Percentiles rank a stretch among this genome's conserved stretches.
Evolutionary conservation across 2,329 filamentous ascomycete genomes (phyloP).

Genomic region (Ploettnerulaceae sp.): DNA sequence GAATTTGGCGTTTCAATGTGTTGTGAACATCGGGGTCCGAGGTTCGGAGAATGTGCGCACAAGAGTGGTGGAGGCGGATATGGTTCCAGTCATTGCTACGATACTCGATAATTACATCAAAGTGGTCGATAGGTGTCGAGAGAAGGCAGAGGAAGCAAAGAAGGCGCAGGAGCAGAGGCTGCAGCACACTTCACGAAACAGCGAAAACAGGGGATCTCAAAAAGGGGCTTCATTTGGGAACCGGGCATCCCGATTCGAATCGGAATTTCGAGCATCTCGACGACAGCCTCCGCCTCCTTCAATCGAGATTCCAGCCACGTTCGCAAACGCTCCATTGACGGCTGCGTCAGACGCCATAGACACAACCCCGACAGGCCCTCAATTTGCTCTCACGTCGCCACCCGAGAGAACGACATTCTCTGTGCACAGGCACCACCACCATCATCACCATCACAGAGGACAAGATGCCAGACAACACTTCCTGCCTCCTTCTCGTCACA

Average conservation of each 20-base stretch:
- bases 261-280: constrained; percentile 59
- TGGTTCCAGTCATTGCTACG: constrained; percentile 97
- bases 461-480: constrained; percentile 48
- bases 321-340: constrained; percentile 44
- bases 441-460: constrained; percentile 48
- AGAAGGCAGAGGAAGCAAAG: constrained; percentile 80
- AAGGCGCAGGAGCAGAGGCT: constrained; percentile 43
- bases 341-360: constrained; percentile 49
- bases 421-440: constrained; percentile 47
- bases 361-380: constrained; percentile 54
- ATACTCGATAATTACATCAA: constrained; percentile 98
- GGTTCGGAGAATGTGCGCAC: constrained; percentile 93
- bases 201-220: constrained; percentile 30
- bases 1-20: constrained; percentile 98
- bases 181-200: constrained; percentile 31
- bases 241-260: constrained; percentile 48
- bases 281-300: constrained; percentile 79
- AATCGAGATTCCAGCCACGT: constrained; percentile 67
- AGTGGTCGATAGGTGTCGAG: constrained; percentile 85
- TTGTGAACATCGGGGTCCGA: constrained; percentile 96
- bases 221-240: constrained; percentile 45
- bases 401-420: constrained; percentile 64
- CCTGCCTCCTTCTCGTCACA: constrained; percentile 46
- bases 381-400: constrained; percentile 64
- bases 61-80: constrained; percentile 94